Percentiles rank a stretch among this genome's conserved stretches.
These are phyloP conservation scores for Aspergillus carbonarius DNA, from an alignment of 2,329 filamentous ascomycete genomes.

Conservation along the genomic window DNA sequence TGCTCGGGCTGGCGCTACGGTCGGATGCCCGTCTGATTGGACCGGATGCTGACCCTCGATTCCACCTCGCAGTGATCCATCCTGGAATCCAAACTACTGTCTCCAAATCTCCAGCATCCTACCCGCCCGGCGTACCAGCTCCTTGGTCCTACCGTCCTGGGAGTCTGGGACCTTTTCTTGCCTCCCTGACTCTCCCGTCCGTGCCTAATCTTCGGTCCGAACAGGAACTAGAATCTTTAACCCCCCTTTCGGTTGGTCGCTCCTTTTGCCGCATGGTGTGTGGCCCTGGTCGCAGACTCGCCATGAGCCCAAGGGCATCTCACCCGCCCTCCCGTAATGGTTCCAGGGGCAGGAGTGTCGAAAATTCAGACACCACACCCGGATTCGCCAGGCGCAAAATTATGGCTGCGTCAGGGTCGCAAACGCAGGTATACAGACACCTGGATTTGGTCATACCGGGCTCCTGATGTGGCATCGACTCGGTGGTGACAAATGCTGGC, in stretches of 20 bases:
- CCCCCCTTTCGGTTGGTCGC: not conserved
- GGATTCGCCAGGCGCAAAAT: not conserved
- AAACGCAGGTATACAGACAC: not conserved
- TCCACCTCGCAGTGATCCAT: not conserved
- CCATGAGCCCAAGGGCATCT: not conserved
- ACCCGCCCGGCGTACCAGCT: not conserved
- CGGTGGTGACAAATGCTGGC: not conserved
- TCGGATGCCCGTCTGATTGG: constrained; percentile 1
- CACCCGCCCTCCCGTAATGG: not conserved
- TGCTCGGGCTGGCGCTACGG: not conserved
- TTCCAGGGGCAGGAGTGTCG: not conserved
- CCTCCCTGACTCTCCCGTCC: not conserved
- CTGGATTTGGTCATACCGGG: not conserved
- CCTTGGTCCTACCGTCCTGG: not conserved
- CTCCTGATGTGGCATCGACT: not conserved
- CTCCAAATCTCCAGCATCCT: no score
- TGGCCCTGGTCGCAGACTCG: not conserved
- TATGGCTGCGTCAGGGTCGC: not conserved
- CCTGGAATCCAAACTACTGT: not conserved
- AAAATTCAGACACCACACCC: not conserved
- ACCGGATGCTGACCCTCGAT: not conserved
- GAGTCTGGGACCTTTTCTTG: not conserved
- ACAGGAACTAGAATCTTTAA: not conserved
- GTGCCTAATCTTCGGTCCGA: constrained; percentile 2
- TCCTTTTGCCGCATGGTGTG: not conserved